These are phyloP conservation scores for Tetrahymena borealis DNA, from an alignment of 73 alveolate species.

Conservation along the genomic window DNA sequence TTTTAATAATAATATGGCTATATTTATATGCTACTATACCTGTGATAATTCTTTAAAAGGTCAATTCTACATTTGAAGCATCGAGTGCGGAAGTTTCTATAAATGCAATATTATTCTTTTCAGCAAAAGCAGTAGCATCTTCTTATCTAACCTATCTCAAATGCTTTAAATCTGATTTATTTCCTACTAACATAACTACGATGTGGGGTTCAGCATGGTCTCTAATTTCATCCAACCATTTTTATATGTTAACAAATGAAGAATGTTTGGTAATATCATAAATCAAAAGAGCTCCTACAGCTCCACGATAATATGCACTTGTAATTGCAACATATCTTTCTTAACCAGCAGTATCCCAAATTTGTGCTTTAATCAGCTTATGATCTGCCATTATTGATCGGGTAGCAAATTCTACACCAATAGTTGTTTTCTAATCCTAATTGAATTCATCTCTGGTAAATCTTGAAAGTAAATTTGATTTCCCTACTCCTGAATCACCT, in stretches of 20 bases:
- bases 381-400: conserved; percentile 27
- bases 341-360: conserved; percentile 82
- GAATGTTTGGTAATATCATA: conserved; percentile 64
- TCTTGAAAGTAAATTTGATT: conserved; percentile 61
- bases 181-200: conserved; percentile 68
- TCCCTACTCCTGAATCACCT: conserved; percentile 81
- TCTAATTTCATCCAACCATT: conserved; percentile 68
- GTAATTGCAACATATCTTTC: conserved; percentile 67
- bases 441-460: conserved; percentile 59
- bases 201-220: conserved; percentile 71
- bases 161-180: conserved; percentile 72
- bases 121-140: conserved; percentile 61
- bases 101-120: conserved; percentile 50
- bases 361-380: conserved; percentile 49
- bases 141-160: conserved; percentile 73
- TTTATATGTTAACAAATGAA: conserved; percentile 55
- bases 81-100: conserved; percentile 79
- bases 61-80: conserved; percentile 65
- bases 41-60: conserved; percentile 43
- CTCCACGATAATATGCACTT: conserved; percentile 63
- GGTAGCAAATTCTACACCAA: conserved; percentile 73
- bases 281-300: conserved; percentile 68
- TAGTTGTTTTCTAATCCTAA: conserved; percentile 56
- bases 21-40: background rate
- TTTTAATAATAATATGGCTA: background rate